Base-by-base conservation (phyloP, 1,139 yeast species). In the Eremothecium sinecaudum region DNA sequence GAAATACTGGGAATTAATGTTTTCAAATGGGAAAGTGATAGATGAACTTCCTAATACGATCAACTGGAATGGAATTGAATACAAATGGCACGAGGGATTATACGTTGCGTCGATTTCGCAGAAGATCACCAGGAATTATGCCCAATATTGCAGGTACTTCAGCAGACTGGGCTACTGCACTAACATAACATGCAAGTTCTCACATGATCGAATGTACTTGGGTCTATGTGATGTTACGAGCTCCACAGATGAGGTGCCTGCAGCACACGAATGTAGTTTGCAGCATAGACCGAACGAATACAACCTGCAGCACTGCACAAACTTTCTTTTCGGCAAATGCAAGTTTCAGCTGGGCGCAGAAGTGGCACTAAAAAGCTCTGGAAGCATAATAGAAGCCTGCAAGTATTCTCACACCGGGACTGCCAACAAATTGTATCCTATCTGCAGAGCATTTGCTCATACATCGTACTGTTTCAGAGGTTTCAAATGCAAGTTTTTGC, bases 171-270 rank as follows among this genome's bases (percentile, higher is more conserved):
- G 43, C 13, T 18, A 33, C 10, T 40, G 43, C 23, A 13, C 35
- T 2, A 36, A 36, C 23, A 45, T 59, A 31, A 38, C 39, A 10
- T 70, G 75, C 49, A 50, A 50, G 30, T 67, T 58, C 40, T 39
- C 34, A 6, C 75, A 71, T 42, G 61, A 61, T 33, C 48, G 52
- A 28, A 41, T 49, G 11, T 59, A 49, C 19, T 55, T 68, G 15
- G 50, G 62, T 12, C 41, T 69, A 10, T 72, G 78, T 45, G 61
- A 62, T 4, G 55, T 49, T 14, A 29, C 24, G 5, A 3, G 15
- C 2, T 10, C 12, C 11, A 16, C 46, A 24, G 60, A 58, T 8
- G 51, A 46, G 25, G 71, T 11, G 4, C 3, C 76, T 46, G 37
- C 34, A 17, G 52, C 52, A 18, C 9, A 10, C 10, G 40, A 58